phyloP scores from a whole-genome alignment of 768 basidiomycete species.

The Lactifluus rugatus region DNA sequence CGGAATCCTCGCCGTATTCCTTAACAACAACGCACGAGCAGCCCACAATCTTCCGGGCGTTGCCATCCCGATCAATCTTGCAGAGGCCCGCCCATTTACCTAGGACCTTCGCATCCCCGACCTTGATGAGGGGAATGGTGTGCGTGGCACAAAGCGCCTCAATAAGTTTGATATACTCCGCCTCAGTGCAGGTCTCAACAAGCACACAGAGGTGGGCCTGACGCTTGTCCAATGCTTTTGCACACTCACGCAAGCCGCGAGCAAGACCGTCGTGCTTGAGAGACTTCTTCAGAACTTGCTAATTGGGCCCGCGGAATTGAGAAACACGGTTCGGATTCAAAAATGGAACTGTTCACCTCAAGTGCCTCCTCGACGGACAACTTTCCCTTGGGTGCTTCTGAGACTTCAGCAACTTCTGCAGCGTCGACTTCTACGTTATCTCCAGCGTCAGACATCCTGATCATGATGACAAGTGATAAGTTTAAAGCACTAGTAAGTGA shows the following conservation, averaged over 20 bases:
- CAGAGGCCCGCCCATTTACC: conserved; percentile 98
- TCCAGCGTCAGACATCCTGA: conserved; percentile 95
- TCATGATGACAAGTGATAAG: conserved; percentile 3
- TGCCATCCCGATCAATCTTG: conserved; percentile 99
- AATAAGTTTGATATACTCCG: conserved; percentile 99
- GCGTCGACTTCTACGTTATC: conserved; percentile 75
- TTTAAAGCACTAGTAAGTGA: not conserved
- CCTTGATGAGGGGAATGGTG: conserved; percentile 99
- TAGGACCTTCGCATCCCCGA: conserved; percentile 94
- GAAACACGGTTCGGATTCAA: not conserved
- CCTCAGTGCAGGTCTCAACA: conserved; percentile 97
- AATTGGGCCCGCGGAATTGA: conserved; percentile 14
- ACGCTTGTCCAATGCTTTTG: conserved; percentile 97
- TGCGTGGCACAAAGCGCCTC: conserved; percentile 99
- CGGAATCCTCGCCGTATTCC: conserved; percentile 92
- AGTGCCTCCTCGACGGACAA: conserved; percentile 92
- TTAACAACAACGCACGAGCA: conserved; percentile 96
- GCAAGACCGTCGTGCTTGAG: conserved; percentile 98
- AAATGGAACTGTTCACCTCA: conserved; percentile 41
- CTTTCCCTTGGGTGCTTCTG: conserved; percentile 91
- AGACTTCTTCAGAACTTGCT: conserved; percentile 99
- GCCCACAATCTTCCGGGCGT: conserved; percentile 90
- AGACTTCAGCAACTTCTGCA: conserved; percentile 60
- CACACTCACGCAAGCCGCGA: conserved; percentile 92
- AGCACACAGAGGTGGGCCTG: conserved; percentile 98